Base-by-base conservation (phyloP, 2,329 filamentous ascomycete species). In the Lanzia echinophila region DNA sequence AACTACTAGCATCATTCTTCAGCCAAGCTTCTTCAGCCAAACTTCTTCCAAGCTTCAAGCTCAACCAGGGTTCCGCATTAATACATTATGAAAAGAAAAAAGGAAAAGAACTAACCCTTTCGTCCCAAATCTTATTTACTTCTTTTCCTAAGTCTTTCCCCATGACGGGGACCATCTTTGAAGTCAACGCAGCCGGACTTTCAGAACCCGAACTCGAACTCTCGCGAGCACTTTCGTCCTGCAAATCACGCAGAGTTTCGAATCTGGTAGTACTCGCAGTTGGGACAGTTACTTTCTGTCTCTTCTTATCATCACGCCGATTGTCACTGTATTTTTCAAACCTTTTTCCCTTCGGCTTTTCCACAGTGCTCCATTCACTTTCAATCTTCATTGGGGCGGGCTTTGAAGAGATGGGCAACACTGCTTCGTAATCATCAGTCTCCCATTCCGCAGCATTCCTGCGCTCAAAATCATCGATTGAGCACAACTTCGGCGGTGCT, bases 391-490 rank as follows among this genome's bases (percentile, higher is more conserved):
- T 28, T 28, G 24, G 24, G 4, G 8, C 24, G 24, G 24, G 24
- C 24, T 28, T 4, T 8, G 24, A 28, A 28, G 24, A 28, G 4
- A 28, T 28, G 17, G 15, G 12, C 13, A 24, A 13, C 43, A 31
- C 28, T 12, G 11, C 15, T 15, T 24, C 22, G 28, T 45, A 19
- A 45, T 20, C 43, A 45, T 28, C 20, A 45, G 8, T 32, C 15
- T 63, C 60, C 63, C 63, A 65, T 44, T 59, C 57, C 7, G 56
- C 51, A 44, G 61, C 63, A 56, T 63, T 62, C 17, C 39, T 41
- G 1, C 32, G 34, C 38, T 60, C 62, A 19, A 62, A n/a, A 10
- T 44, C 44, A 38, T 62, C 57, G n/a, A 41, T 11, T 20, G 19
- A 22, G 20, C 19, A 19, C 38, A 12, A 10, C 62, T 33, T 5